phyloP scores from a whole-genome alignment of 139 green algal genomes.

The Chlorella sp. region DNA sequence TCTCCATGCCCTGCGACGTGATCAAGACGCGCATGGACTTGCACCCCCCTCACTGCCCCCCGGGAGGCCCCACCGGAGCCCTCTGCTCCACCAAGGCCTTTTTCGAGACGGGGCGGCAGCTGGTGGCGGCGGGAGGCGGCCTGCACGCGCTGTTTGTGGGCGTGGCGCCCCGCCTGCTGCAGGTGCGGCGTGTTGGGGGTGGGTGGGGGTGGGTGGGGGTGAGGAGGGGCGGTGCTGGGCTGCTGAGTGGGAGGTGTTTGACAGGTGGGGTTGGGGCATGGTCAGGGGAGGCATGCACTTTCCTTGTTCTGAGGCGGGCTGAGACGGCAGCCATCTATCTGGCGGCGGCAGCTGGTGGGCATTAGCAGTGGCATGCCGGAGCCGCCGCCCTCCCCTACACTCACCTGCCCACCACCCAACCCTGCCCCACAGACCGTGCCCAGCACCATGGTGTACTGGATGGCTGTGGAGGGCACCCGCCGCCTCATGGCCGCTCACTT shows the following conservation, averaged over 20 bases:
- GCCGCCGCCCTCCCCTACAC: no score
- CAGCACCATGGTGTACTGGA: slow-evolving; percentile 57
- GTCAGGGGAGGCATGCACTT: no score
- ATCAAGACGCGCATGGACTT: slow-evolving; percentile 73
- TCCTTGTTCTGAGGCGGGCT: no score
- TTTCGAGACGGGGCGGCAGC: slow-evolving; percentile 38
- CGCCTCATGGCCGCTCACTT: slow-evolving; percentile 28
- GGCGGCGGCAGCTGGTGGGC: no score
- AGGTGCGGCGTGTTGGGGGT: no score
- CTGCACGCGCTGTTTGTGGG: slow-evolving; percentile 65
- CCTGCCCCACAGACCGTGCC: slow-evolving; percentile 47
- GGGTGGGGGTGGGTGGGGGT: no score
- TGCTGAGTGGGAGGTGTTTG: no score
- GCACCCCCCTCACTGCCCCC: not conserved
- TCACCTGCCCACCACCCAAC: no score
- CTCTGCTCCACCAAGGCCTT: slow-evolving; percentile 41
- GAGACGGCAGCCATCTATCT: no score
- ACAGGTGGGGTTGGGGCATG: no score
- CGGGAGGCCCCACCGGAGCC: slow-evolving; percentile 17
- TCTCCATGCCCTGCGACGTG: slow-evolving; percentile 76
- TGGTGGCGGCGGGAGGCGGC: slow-evolving; percentile 48
- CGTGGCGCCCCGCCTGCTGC: slow-evolving; percentile 61
- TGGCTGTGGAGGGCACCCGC: slow-evolving; percentile 44
- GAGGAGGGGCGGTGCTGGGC: no score
- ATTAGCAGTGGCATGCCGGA: no score